Conservation (phyloP, 2,329 filamentous ascomycete species). For the Trichocomaceae sp. region DNA sequence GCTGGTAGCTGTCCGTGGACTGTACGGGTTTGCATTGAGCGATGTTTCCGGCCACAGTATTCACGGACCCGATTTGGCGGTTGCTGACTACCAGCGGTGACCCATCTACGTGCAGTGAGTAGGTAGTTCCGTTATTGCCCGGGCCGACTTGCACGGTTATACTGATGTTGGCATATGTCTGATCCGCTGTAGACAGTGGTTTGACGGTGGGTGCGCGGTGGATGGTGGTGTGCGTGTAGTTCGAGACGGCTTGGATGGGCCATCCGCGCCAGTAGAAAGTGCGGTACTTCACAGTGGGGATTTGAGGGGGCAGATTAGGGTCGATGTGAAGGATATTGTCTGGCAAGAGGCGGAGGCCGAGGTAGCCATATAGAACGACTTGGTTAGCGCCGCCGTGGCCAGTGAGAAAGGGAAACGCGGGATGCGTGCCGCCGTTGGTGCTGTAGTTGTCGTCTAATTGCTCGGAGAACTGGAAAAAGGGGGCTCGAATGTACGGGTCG, state of each 20-base stretch:
- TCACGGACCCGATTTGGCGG: constrained; percentile 48
- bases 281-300: constrained; percentile 54
- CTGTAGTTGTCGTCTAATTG: constrained; percentile 57
- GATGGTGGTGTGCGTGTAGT: constrained; percentile 59
- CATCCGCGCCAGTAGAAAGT: constrained; percentile 62
- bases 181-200: constrained; percentile 48
- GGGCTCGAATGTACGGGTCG: constrained; percentile 58
- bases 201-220: constrained; percentile 43
- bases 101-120: constrained; percentile 44
- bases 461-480: constrained; percentile 66
- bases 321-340: constrained; percentile 56
- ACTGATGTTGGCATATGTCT: constrained; percentile 45
- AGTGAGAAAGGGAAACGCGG: constrained; percentile 65
- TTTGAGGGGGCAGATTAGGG: constrained; percentile 60
- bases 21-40: constrained; percentile 56
- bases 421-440: constrained; percentile 59
- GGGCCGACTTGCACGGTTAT: constrained; percentile 56
- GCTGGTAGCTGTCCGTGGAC: constrained; percentile 44
- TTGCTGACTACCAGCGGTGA: constrained; percentile 51
- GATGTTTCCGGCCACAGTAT: constrained; percentile 54
- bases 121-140: constrained; percentile 33
- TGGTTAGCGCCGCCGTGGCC: constrained; percentile 64
- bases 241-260: constrained; percentile 55
- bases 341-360: constrained; percentile 56
- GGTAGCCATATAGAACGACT: constrained; percentile 60